Evolutionary conservation across 192 early-diverging fungal genomes (phyloP), one percentile per base, ranked within the genome.

Genomic region (Coemansia sp.): DNA sequence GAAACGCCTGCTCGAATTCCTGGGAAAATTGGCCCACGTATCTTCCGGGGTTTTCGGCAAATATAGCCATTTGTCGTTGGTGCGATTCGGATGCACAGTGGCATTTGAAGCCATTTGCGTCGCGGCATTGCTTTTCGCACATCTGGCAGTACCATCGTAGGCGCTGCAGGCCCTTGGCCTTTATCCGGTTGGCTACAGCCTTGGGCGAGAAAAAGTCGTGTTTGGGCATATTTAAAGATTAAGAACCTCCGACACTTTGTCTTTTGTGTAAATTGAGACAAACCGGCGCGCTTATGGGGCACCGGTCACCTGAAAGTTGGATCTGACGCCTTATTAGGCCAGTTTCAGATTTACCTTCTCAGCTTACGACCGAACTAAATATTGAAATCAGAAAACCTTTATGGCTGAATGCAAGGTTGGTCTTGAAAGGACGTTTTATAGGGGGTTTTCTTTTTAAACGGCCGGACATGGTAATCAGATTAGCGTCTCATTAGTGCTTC

Each of bases 101-200:
- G 51, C 89, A 90, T 68, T 93, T 94, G 82, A 94, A 97, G 2
- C 94, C 94, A 79, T 97, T 97, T 64, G 91, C 92, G 76, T 97
- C 94, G 53, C 92, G 81, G 58, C 90, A 93, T 66, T 82, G 80
- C 73, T 87, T 90, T 64, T 93, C 84, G 60, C 93, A 95, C 81
- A 92, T 91, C 71, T 96, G 94, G 71, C 94, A 96, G 67, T 93
- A 96, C 82, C 89, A 96, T 34, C 88, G 82, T 36, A 96, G 80
- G 51, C 88, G 87, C 47, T 90, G 87, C 47, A 96, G 84, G 7
- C 94, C 94, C 61, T 96, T 96, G 43, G 91, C 79, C 63, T 89
- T 96, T 58, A 96, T 96, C 28, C 89, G 80, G 79, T 93, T 94
- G 62, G 88, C 91, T 51, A 94, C 84, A 16, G 88, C 88, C 79